Evolutionary conservation across 495 filamentous ascomycete genomes (phyloP).

Genomic region (Hypoxylon rickii): DNA sequence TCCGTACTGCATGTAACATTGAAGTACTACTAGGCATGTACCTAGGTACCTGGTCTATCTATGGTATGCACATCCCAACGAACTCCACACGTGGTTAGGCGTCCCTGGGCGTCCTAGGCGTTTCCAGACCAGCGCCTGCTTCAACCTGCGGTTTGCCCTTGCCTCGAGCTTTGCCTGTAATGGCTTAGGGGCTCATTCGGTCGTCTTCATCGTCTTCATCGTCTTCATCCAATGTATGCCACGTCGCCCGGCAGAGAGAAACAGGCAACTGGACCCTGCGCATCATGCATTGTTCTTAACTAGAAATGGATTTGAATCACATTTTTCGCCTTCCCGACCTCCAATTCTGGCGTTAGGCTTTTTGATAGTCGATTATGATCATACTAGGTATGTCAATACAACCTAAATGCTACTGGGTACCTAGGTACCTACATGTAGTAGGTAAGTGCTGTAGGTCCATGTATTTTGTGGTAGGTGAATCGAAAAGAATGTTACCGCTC

Average conservation of each 20-base stretch:
- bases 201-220: no score
- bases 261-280: constrained; percentile 22
- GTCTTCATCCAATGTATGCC: constrained; percentile 31
- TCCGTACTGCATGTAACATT: no score
- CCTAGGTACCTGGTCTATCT: no score
- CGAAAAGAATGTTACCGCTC: constrained; percentile 5
- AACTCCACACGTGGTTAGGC: no score
- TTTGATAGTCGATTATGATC: no score
- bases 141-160: constrained; percentile 27
- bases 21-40: no score
- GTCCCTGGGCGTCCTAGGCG: no score
- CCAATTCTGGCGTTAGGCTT: constrained; percentile 16
- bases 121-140: constrained; percentile 21
- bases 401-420: not conserved
- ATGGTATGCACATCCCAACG: no score
- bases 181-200: constrained; percentile 21
- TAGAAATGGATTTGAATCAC: constrained; percentile 17
- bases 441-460: no score
- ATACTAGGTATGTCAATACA: no score
- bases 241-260: constrained; percentile 24
- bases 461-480: no score
- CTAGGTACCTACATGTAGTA: no score
- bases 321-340: constrained; percentile 23
- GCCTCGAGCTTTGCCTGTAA: constrained; percentile 21
- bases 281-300: constrained; percentile 33